phyloP scores from a whole-genome alignment of 148 eudicot species.

The Camellia japonica region DNA sequence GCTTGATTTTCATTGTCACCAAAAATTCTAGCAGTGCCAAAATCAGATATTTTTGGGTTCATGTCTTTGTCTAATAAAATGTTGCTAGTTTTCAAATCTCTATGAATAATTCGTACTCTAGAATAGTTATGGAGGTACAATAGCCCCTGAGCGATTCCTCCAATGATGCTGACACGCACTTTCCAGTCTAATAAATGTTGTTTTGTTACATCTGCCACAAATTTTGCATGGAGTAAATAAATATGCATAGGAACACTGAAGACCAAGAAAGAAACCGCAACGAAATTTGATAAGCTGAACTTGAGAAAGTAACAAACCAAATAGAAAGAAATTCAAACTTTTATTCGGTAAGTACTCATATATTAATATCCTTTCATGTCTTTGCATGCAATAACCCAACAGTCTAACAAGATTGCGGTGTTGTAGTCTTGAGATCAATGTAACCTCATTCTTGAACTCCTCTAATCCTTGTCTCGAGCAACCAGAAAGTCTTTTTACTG shows the following conservation, averaged over 20 bases:
- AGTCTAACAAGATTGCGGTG: background rate
- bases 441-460: background rate
- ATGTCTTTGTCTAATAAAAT: background rate
- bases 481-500: constrained; percentile 2
- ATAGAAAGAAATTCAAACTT: background rate
- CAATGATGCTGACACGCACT: background rate
- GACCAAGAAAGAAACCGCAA: background rate
- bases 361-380: background rate
- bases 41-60: background rate
- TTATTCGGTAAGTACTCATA: background rate
- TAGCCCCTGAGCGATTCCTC: constrained; percentile 1
- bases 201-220: background rate
- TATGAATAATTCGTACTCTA: background rate
- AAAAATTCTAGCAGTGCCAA: background rate
- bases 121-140: constrained; percentile 2
- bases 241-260: background rate
- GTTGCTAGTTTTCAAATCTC: background rate
- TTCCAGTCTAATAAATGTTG: background rate
- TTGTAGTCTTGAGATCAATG: background rate
- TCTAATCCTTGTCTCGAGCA: background rate
- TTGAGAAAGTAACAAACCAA: background rate
- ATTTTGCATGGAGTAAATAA: background rate
- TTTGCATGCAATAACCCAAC: background rate
- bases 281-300: background rate
- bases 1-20: background rate